Conservation (phyloP, 2,329 filamentous ascomycete species). For the Fonsecaea multimorphosa region DNA sequence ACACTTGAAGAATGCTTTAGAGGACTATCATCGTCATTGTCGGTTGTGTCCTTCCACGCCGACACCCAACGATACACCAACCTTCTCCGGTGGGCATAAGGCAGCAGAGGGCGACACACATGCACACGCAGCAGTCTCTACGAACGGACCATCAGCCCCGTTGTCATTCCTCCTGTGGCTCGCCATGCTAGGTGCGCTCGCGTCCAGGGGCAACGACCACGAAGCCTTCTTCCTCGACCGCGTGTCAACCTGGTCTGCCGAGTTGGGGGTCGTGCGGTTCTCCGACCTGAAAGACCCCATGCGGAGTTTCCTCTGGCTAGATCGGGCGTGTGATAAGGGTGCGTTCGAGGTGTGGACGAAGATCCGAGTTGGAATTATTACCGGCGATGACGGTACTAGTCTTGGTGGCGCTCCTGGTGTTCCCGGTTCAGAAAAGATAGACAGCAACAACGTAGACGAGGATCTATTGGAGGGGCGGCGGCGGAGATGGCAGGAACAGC, state of each 20-base stretch:
- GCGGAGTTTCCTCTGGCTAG: conserved; percentile 19
- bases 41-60: not conserved
- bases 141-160: not conserved
- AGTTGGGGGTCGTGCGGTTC: not conserved
- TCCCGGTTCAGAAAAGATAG: no score
- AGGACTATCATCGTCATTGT: not conserved
- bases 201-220: not conserved
- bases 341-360: conserved; percentile 14
- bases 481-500: no score
- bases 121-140: not conserved
- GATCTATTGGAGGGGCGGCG: not conserved
- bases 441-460: not conserved
- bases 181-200: conserved; percentile 15
- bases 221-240: conserved; percentile 20
- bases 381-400: not conserved
- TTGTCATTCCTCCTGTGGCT: conserved; percentile 18
- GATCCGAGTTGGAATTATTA: not conserved
- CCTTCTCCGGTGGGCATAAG: not conserved
- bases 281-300: conserved; percentile 13
- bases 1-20: not conserved
- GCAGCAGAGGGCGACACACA: not conserved
- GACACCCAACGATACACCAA: not conserved
- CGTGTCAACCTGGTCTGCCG: not conserved
- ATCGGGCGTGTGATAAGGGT: conserved; percentile 14
- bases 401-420: no score